A percentile compares a stretch with the other conserved stretches of the same genome.
phyloP scores from a whole-genome alignment of 1,284 basidiomycete species.

The Farysia itapuensis region DNA sequence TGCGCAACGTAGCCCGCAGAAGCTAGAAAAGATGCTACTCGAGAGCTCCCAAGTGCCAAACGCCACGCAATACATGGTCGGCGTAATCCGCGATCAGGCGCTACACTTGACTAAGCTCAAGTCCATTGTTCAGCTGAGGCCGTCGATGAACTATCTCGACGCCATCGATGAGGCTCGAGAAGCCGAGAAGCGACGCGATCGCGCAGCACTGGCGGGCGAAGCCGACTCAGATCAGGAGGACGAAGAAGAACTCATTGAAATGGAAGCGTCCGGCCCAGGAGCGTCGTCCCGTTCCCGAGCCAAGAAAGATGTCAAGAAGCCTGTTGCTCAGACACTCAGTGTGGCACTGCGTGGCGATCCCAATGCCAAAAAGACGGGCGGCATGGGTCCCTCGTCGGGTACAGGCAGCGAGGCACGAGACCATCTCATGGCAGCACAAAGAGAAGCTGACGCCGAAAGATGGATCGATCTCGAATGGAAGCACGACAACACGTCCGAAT shows the following conservation, averaged over 20 bases:
- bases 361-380: constrained; percentile 11
- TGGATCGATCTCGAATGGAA: constrained; percentile 57
- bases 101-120: constrained; percentile 53
- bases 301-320: constrained; percentile 36
- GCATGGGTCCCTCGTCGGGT: constrained; percentile 15
- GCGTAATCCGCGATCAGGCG: constrained; percentile 50
- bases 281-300: constrained; percentile 14
- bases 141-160: constrained; percentile 58
- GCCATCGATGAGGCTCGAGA: constrained; percentile 45
- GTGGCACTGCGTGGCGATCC: constrained; percentile 46
- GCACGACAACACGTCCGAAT: constrained; percentile 26
- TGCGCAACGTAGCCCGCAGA: constrained; percentile 22
- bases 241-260: constrained; percentile 37
- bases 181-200: constrained; percentile 41
- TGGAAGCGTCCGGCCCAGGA: constrained; percentile 27
- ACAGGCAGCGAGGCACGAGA: constrained; percentile 30
- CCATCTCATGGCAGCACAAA: constrained; percentile 43
- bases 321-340: constrained; percentile 41
- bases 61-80: constrained; percentile 55
- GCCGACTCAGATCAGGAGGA: constrained; percentile 43
- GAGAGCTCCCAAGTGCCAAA: constrained; percentile 52
- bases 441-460: constrained; percentile 55
- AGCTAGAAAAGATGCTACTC: constrained; percentile 50
- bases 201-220: constrained; percentile 32
- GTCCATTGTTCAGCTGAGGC: constrained; percentile 51